Evolutionary conservation across 495 filamentous ascomycete species (phyloP), one percentile per base, ranked within the genome.

Genomic region (Lasiosphaeria ovina): DNA sequence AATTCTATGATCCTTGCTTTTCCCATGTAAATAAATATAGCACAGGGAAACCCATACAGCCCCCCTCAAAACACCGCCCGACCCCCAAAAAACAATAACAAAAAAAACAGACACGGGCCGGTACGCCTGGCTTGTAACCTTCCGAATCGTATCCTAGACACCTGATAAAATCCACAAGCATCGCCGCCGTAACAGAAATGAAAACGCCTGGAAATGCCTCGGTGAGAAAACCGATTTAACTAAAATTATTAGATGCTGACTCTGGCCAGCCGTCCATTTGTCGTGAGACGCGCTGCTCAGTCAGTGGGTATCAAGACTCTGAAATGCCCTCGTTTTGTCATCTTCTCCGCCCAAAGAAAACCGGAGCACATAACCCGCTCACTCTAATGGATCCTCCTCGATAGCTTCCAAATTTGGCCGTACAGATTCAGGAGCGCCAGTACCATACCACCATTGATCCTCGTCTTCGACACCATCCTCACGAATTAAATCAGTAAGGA

Each of bases 371-470:
- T 24, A 36, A 8, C 31, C 35, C 17, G 36, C 5, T 55, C 44
- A 54, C 58, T 79, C 77, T 50, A 77, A 62, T 10, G 70, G 64
- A 50, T 81, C 78, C 56, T 81, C 79, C 38, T 77, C 76, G 45
- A 79, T 78, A 6, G 78, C 76, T 40, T 78, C 77, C 32, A 77
- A 66, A 12, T 77, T 78, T 16, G 78, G 79, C 33, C 72, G 72
- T 17, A 74, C 73, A 16, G 74, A 81, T 47, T 74, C 76, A 48
- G 67, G 76, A 32, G 71, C 74, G 31, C 58, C 61, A 54, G 67
- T 78, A 51, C 73, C 81, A 62, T 79, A 81, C 62, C 70, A 72
- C 82, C 82, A 85, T 57, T 83, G 77, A 54, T 83, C 82, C 44
- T 80, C 72, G 8, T 78, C 78, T 24, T 77, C 78, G 10, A 73